These are phyloP conservation scores for Diaporthe batatas DNA, from an alignment of 2,329 filamentous ascomycete genomes.

Conservation along the genomic window DNA sequence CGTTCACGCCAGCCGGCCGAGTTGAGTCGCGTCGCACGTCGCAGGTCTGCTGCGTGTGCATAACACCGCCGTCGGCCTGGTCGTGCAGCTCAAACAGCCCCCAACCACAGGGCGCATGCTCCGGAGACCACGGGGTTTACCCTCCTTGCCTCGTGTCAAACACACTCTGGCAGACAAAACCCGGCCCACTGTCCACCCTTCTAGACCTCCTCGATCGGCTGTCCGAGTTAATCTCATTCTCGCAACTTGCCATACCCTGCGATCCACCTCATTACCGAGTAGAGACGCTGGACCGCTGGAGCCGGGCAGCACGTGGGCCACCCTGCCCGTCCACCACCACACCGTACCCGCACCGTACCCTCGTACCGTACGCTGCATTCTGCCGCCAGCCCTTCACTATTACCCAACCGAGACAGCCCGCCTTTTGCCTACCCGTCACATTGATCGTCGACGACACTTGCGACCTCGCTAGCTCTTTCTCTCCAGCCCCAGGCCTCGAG, in stretches of 20 bases:
- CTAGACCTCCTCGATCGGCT: not conserved
- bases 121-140: slow-evolving; percentile 12
- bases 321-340: slow-evolving; percentile 27
- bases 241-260: not conserved
- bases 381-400: slow-evolving; percentile 15
- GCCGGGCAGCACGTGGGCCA: slow-evolving; percentile 23
- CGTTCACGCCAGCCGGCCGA: not conserved
- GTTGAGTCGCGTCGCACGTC: slow-evolving; percentile 13
- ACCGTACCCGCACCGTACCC: slow-evolving; percentile 22
- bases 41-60: slow-evolving; percentile 12
- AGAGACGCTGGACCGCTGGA: slow-evolving; percentile 26
- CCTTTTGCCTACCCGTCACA: not conserved
- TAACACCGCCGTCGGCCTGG: slow-evolving; percentile 5
- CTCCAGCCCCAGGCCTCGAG: slow-evolving; percentile 4
- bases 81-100: slow-evolving; percentile 32
- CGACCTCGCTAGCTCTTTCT: slow-evolving; percentile 19
- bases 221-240: slow-evolving; percentile 22
- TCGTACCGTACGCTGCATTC: not conserved
- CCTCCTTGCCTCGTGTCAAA: slow-evolving; percentile 9
- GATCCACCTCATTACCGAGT: not conserved
- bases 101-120: slow-evolving; percentile 15
- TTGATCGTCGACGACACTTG: slow-evolving; percentile 23
- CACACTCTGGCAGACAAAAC: not conserved
- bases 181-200: slow-evolving; percentile 12
- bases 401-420: slow-evolving; percentile 24